Evolutionary conservation across 352 stramenopile species (phyloP), one percentile per base, ranked within the genome.

Genomic region (Albugo candida): DNA sequence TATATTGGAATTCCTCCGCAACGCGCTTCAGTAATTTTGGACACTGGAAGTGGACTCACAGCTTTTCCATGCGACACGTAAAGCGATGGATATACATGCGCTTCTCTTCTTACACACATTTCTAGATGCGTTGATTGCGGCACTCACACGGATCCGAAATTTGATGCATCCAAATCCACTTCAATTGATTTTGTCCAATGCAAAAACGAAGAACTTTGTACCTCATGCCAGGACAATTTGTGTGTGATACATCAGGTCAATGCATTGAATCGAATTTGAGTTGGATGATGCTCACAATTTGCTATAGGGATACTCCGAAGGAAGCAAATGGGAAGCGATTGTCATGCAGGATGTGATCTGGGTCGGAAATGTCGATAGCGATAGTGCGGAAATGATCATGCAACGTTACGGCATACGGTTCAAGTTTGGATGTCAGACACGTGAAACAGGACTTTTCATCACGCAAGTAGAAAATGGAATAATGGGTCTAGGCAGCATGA

Each of bases 401-500:
- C 59, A 67, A 40, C 62, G 70, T 36, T 88, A 70, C 45, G 75
- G 75, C 13, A 67, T 87, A 52, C 72, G 63, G 8, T 86, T 86
- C 49, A 73, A 71, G 1, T 53, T 91, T 13, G 78, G 78, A 1
- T 91, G 78, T 34, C 78, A 91, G 50, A 82, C 70, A 19, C 74
- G 79, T 27, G 78, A 91, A 46, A 91, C 77, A 12, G 77, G 77
- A 11, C 56, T 88, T 2, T 91, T 91, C 47, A 75, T 91, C 51
- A 81, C 67, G 0, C 81, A 94, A 44, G 80, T 84, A 27, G 78
- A 85, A 53, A 89, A 94, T 50, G 81, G 81, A 1, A 94, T 94
- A 50, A 94, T 94, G 75, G 81, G 81, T 4, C 60, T 94, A 24
- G 75, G 75, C 1, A 71, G 70, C 8, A 60, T 84, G 46, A 54